Conservation (phyloP, 345 rosid species). For the Aquilaria yunnanensis region DNA sequence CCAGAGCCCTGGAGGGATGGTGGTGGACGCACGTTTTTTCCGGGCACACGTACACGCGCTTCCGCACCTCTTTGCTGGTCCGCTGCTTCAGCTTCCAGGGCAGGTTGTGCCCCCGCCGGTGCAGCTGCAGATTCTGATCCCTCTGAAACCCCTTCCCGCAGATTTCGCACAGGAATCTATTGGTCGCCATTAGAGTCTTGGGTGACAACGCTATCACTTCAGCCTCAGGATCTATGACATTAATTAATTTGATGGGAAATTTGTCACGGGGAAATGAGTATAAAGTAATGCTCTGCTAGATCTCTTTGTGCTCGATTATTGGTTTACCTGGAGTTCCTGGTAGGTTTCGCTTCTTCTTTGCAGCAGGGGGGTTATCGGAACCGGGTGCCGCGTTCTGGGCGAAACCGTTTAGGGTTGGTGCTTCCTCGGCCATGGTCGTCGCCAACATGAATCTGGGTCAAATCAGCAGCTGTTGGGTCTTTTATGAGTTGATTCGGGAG, state of each 20-base stretch:
- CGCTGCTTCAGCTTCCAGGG: constrained; percentile 99
- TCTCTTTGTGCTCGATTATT: no score
- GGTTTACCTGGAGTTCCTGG: constrained; percentile 92
- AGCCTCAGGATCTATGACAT: constrained; percentile 81
- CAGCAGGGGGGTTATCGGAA: constrained; percentile 36
- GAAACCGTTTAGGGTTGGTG: constrained; percentile 33
- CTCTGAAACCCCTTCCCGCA: constrained; percentile 98
- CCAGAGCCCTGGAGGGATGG: constrained; percentile 90
- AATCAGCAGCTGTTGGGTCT: no score
- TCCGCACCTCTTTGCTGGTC: constrained; percentile 63
- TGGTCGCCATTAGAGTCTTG: constrained; percentile 96
- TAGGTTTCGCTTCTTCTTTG: constrained; percentile 86
- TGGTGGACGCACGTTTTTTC: constrained; percentile 87
- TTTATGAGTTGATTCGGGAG: not conserved
- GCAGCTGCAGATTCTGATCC: constrained; percentile 95
- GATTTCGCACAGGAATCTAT: constrained; percentile 90
- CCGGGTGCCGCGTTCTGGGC: constrained; percentile 29
- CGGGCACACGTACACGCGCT: constrained; percentile 93
- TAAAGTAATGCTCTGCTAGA: no score
- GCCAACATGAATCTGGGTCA: constrained; percentile 3
- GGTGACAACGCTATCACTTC: constrained; percentile 95
- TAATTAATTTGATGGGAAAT: not conserved
- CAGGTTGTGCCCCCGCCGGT: constrained; percentile 90
- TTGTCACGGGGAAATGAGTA: not conserved
- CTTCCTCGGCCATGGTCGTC: constrained; percentile 38